Base-by-base conservation (phyloP, 148 eudicot genomes). In the Nepenthes mirabilis region DNA sequence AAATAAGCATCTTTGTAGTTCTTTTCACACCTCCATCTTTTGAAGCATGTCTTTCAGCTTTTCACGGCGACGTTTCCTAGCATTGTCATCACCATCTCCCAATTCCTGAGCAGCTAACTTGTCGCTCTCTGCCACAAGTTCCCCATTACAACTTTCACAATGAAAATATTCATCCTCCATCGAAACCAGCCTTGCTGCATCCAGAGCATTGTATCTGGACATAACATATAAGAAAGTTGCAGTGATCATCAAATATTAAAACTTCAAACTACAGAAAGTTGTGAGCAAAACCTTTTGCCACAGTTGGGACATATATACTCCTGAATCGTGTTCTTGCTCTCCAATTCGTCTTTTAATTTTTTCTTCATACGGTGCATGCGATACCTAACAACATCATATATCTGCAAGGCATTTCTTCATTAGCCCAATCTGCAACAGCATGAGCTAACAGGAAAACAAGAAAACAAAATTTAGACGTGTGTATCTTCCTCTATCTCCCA, bases 41-140 rank as follows among this genome's bases (percentile, higher is more conserved):
- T 80, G 79, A 65, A 94, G 97, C 91, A 82, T 79, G 57, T 84
- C 90, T 65, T 77, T 82, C 36, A 89, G 75, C 66, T 89, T 89
- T 66, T 86, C 96, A 66, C 88, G 95, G 1, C 93, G 86, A 33
- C 97, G 79, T 64, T 90, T 81, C 74, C 99, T 84, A 11, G 88
- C 99, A 75, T 93, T 94, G 70, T 94, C 99, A 79, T 94, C 97
- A 56, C 86, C 89, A 73, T 94, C 97, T 70, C 91, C 95, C 71
- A 77, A 33, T 63, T 89, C 99, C 67, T 89, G 91, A 66, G 78
- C 84, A 66, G 89, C 99, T 68, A 89, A 69, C 74, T 89, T 89
- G 72, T 89, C 99, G 76, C 87, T 79, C 78, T 89, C 99, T 43
- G 95, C 99, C 52, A 89, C 95, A 32, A 94, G 83, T 63, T 84